phyloP scores from a whole-genome alignment of 2,329 filamentous ascomycete genomes.

The Fusarium hostae region DNA sequence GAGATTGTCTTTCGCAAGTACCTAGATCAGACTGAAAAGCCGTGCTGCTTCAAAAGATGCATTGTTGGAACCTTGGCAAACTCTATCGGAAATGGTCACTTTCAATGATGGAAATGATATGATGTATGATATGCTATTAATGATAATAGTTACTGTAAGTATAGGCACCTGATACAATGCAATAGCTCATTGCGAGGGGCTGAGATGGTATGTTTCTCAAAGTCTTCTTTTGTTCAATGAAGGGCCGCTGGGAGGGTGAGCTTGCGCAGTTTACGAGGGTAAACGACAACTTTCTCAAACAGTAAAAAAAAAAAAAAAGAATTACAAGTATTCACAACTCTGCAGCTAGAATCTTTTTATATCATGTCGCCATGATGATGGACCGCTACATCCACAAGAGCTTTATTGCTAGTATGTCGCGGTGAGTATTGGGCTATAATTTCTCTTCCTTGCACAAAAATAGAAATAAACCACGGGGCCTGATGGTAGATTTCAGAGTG shows the following conservation, averaged over 20 bases:
- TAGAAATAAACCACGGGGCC: conserved; percentile 79
- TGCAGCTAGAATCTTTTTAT: not conserved
- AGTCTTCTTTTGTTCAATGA: no score
- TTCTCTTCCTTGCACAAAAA: conserved; percentile 85
- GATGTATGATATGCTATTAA: not conserved
- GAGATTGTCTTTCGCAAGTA: not conserved
- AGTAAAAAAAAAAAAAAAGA: not conserved
- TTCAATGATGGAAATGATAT: no score
- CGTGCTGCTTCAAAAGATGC: not conserved
- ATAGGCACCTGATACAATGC: no score
- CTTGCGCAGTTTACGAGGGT: not conserved
- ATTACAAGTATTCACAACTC: not conserved
- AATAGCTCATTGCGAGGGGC: no score
- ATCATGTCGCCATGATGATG: conserved; percentile 71
- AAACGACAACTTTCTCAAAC: not conserved
- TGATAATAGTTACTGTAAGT: not conserved
- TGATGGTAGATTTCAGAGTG: conserved; percentile 81
- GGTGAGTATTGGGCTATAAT: conserved; percentile 73
- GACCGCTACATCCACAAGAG: conserved; percentile 73
- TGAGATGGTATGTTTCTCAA: not conserved
- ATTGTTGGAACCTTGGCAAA: not conserved
- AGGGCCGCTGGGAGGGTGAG: not conserved
- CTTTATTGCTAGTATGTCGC: conserved; percentile 61
- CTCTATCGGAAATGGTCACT: not conserved
- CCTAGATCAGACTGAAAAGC: not conserved